Conservation (phyloP, 2,329 filamentous ascomycete species). For the Lachnellula suecica region DNA sequence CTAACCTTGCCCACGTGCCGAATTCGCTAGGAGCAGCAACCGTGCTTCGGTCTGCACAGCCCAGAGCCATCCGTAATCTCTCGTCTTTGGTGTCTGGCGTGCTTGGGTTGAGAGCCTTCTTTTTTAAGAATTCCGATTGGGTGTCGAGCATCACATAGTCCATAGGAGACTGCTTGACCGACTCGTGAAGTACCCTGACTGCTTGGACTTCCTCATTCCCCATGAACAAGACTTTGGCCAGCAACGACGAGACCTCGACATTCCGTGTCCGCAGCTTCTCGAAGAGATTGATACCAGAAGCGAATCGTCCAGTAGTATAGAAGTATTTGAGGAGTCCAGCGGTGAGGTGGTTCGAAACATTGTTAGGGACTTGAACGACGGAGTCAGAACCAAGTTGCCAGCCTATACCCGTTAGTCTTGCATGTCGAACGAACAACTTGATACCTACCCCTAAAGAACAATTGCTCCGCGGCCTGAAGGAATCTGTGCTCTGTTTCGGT, state of each 20-base stretch:
- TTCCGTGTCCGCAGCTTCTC: constrained; percentile 91
- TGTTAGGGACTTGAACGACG: constrained; percentile 94
- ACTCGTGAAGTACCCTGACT: constrained; percentile 82
- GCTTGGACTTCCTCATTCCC: constrained; percentile 97
- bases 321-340: constrained; percentile 94
- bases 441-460: constrained; percentile 83
- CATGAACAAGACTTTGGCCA: constrained; percentile 89
- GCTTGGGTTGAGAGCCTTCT: constrained; percentile 66
- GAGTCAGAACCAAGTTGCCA: constrained; percentile 97
- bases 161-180: constrained; percentile 90
- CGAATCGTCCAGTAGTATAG: constrained; percentile 88
- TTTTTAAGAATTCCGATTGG: constrained; percentile 87
- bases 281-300: constrained; percentile 95
- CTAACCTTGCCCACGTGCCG: constrained; percentile 90
- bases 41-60: constrained; percentile 91
- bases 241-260: constrained; percentile 87
- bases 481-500: constrained; percentile 99
- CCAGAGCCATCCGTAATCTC: constrained; percentile 80
- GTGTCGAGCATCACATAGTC: constrained; percentile 96
- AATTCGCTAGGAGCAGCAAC: constrained; percentile 96
- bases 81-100: constrained; percentile 57
- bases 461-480: constrained; percentile 85
- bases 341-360: constrained; percentile 93
- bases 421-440: not conserved
- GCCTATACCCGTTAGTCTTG: constrained; percentile 48